Percentiles rank a stretch among this genome's conserved stretches.
These are phyloP conservation scores for Talaromyces liani DNA, from an alignment of 495 filamentous ascomycete genomes.

Conservation along the genomic window DNA sequence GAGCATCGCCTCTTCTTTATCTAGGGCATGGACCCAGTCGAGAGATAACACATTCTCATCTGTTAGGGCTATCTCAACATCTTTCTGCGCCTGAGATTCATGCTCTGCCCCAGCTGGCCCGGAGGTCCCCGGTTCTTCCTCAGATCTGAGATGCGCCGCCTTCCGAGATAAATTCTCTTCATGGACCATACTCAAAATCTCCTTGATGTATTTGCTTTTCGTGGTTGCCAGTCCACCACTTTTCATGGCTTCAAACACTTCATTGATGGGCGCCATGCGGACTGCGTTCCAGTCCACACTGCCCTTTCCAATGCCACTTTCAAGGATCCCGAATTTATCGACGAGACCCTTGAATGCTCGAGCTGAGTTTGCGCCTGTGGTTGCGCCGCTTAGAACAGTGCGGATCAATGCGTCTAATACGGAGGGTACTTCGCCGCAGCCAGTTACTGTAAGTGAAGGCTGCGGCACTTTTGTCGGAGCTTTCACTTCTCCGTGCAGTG, in stretches of 20 bases:
- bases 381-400: constrained; percentile 72
- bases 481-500: constrained; percentile 56
- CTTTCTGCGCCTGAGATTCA: constrained; percentile 33
- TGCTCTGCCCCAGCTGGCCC: constrained; percentile 25
- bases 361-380: constrained; percentile 57
- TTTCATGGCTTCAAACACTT: constrained; percentile 67
- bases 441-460: constrained; percentile 72
- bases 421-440: constrained; percentile 90
- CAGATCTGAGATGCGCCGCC: constrained; percentile 21
- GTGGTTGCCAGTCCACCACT: constrained; percentile 57
- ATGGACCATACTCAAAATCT: constrained; percentile 72
- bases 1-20: constrained; percentile 61
- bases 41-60: constrained; percentile 58
- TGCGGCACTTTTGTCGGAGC: constrained; percentile 62
- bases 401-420: constrained; percentile 84
- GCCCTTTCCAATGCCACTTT: constrained; percentile 58
- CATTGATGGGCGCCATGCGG: constrained; percentile 50
- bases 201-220: constrained; percentile 75
- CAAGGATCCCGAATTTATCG: constrained; percentile 56
- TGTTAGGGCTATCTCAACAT: constrained; percentile 44
- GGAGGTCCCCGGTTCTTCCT: constrained; percentile 9
- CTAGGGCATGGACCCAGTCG: constrained; percentile 66
- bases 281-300: constrained; percentile 87
- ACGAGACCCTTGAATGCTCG: constrained; percentile 66
- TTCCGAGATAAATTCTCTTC: constrained; percentile 52